Base-by-base conservation (phyloP, 352 stramenopile genomes). In the Globisporangium heterothallicum region DNA sequence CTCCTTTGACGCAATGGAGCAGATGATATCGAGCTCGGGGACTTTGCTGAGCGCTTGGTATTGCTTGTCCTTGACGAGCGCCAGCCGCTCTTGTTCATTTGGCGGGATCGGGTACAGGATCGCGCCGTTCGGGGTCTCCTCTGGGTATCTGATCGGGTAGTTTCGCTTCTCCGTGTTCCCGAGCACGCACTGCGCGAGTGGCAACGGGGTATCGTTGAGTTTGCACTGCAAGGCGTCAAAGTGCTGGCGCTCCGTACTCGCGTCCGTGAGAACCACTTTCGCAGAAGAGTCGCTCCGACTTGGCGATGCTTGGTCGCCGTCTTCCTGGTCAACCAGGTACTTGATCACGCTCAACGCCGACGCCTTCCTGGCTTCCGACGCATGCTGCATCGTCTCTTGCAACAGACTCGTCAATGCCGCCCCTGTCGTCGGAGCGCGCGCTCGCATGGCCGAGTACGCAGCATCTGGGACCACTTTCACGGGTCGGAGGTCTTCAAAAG, bases 1-100 rank as follows among this genome's bases (percentile, higher is more conserved):
- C 48, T 87, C 74, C 25, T 70, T 73, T 3, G 62, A 58, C 21
- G 72, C 76, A 42, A 90, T 59, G 2, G 66, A 66, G 51, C 78
- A 90, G 42, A 90, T 81, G 44, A 86, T 76, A 13, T 47, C 41
- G 49, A 56, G 49, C 18, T 47, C 49, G 16, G 49, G 49, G 13
- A 49, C 29, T 19, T 36, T 25, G 9, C 30, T 21, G n/a, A 60
- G 19, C 4, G n/a, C 21, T 24, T 27, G 29, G 3, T 36, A 4
- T 7, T 49, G 45, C 16, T 25, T 40, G 16, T 50, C 26, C 26
- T 60, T 35, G 21, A 24, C 44, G 5, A 41, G 21, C 38, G 44
- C 19, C 22, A 53, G 38, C 13, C 46, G 46, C 22, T 32, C 12
- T 13, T 18, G 6, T 29, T 53, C 46, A 24, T 53, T 60, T 2